Conservation (phyloP, 805 yeast genomes). For the Candida maris region DNA sequence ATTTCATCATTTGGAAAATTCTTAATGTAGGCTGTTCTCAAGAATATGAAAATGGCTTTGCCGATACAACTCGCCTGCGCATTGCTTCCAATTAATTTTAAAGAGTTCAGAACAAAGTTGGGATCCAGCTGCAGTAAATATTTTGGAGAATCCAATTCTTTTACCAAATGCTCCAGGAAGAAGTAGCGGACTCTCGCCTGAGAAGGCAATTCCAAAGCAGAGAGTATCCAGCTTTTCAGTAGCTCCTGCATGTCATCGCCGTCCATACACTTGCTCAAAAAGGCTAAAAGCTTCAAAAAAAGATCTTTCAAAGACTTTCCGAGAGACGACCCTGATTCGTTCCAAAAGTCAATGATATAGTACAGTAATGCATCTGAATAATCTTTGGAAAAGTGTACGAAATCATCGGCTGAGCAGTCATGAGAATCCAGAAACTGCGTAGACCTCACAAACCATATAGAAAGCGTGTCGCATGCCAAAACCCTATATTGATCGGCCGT, state of each 20-base stretch:
- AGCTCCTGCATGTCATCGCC: slow-evolving; percentile 18
- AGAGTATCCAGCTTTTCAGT: slow-evolving; percentile 43
- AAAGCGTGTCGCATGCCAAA: slow-evolving; percentile 52
- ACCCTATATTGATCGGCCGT: slow-evolving; percentile 38
- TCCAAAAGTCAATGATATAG: slow-evolving; percentile 66
- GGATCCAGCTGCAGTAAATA: slow-evolving; percentile 44
- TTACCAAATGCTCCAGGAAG: slow-evolving; percentile 53
- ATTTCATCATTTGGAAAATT: slow-evolving; percentile 16
- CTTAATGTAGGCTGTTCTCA: slow-evolving; percentile 32
- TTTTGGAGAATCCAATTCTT: slow-evolving; percentile 39
- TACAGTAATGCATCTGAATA: slow-evolving; percentile 37
- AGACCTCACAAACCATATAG: slow-evolving; percentile 62
- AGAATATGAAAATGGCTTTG: slow-evolving; percentile 46
- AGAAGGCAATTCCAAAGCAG: slow-evolving; percentile 41
- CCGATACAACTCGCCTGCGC: slow-evolving; percentile 66
- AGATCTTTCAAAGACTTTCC: slow-evolving; percentile 66
- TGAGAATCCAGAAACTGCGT: slow-evolving; percentile 33
- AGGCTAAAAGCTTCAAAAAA: slow-evolving; percentile 47
- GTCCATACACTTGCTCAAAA: slow-evolving; percentile 23
- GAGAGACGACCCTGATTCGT: slow-evolving; percentile 65
- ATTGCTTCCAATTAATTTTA: slow-evolving; percentile 49
- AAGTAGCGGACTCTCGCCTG: slow-evolving; percentile 60
- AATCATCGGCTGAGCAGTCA: neutral
- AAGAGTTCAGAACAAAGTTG: slow-evolving; percentile 42
- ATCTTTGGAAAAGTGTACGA: slow-evolving; percentile 10